Evolutionary conservation across 768 basidiomycete species (phyloP), one percentile per base, ranked within the genome.

Genomic region (Mycena vitilis): DNA sequence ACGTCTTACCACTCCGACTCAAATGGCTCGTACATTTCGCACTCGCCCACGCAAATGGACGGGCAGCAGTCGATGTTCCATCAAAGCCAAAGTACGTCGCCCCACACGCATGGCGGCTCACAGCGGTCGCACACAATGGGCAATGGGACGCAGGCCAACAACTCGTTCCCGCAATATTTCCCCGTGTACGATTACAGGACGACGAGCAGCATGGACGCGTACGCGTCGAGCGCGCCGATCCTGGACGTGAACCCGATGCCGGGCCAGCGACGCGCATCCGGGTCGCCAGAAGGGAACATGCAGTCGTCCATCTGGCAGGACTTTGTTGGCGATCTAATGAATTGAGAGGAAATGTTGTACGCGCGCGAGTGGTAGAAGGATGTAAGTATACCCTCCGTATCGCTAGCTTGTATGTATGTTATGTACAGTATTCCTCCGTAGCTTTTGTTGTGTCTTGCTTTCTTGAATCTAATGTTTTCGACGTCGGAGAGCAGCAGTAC

Each of bases 141-240:
- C 45, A 73, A 69, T 65, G 69, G 68, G n/a, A 34, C 63, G 15
- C 60, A 70, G n/a, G 5, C 30, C 30, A 30, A 30, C 30, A 30
- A 30, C 30, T 70, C 75, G 44, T 87, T 89, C 79, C 91, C 91
- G 16, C 87, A 85, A 73, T 93, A 92, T 73, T 92, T 93, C 84
- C 85, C 90, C 1, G 91, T 92, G 38, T 92, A 90, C 71, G 91
- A 92, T 75, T 92, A 93, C 75, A 85, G 83, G 23, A 78, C 83
- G 70, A 79, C 76, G 49, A 75, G 78, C 71, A 66, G 76, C 73
- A 66, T 74, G 58, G 73, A 79, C 73, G 63, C 73, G 51, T 75
- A 77, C 70, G 68, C 49, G 36, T 57, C 77, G 62, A 64, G 22
- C 48, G 52, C 76, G 63, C 77, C 81, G 64, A 76, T 84, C 77